Evolutionary conservation across 2,329 filamentous ascomycete genomes (phyloP), one percentile per base, ranked within the genome.

Genomic region (Botrytis paeoniae): DNA sequence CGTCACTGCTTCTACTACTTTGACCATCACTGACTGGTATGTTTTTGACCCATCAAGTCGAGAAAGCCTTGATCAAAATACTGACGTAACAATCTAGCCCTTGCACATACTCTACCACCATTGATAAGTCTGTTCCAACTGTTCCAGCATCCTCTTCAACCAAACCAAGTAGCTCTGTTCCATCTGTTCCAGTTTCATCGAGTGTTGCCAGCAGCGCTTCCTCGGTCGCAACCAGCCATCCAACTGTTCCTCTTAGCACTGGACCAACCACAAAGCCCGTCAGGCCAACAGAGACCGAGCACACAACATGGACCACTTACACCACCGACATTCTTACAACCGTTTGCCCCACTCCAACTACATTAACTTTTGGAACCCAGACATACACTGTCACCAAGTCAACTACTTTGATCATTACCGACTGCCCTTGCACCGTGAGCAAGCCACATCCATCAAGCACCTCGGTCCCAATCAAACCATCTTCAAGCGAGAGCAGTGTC

Each of bases 331-430:
- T 73, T 54, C 59, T 70, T 45, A 73, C 71, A 25, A 73, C 71
- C 35, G 71, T 73, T 25, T 63, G 65, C 35, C 71, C 60, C 3
- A 64, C 72, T 18, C 60, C 72, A 64, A 87, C 86, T 69, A 81
- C 80, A 57, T 77, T 87, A 74, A 81, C 82, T 59, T 79, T 84
- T 76, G 81, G 81, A 73, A 80, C 79, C 74, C 77, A 82, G 74
- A 86, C 85, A 74, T 84, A 85, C 81, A 91, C 88, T 78, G 85
- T 94, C 83, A 90, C 89, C 77, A 84, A 87, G 84, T 86, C 84
- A 66, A 83, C 84, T 71, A 83, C 83, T 72, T 78, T 86, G 79
- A 86, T 85, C 77, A 81, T 86, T 78, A 83, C 82, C 74, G 79
- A 83, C 78, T 85, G 85, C 79, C 82, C 84, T 59, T 85, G 83